Base-by-base conservation (phyloP, 495 filamentous ascomycete genomes). In the Talaromyces liani region DNA sequence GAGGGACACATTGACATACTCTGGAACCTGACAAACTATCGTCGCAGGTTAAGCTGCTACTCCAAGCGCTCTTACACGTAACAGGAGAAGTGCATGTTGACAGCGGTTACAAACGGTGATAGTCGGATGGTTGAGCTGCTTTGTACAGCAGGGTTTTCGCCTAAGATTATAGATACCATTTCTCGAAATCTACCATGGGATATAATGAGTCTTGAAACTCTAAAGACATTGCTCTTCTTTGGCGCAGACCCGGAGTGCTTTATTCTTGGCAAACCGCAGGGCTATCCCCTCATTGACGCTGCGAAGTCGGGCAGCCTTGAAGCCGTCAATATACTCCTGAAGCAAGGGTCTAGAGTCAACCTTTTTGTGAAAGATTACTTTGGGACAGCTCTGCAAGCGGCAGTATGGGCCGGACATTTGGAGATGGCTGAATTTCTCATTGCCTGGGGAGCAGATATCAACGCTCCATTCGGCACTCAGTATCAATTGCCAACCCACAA, bases 381-480 rank as follows among this genome's bases (percentile, higher is more conserved):
- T 60, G 29, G 65, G 41, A 67, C 69, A 8, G 61, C 73, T 10
- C 61, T 77, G 3, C 74, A 77, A 49, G 64, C 62, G 3, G 74
- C 73, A 8, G 67, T 69, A 9, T 67, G 72, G 60, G 36, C 54
- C 1, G 68, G 66, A 18, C 59, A 67, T 18, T 27, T 65, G 18
- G 56, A 70, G 3, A 47, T 77, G 1, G 69, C 71, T 3, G 60
- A 67, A 29, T 65, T 69, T 59, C 69, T 80, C 2, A 61, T 78
- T 24, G 64, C 66, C 18, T 64, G 55, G 14, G 69, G 67, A 9
- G 75, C 74, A 45, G 65, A 76, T 49, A 58, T 71, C 9, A 61
- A 61, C 45, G 36, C 27, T 18, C 36, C 59, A 53, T 51, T 47
- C 12, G 25, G 45, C 6, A n/a, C n/a, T 2, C 59, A 27, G 10